phyloP scores from a whole-genome alignment of 164 flowering plant genomes.

The Cinnamomum chago region DNA sequence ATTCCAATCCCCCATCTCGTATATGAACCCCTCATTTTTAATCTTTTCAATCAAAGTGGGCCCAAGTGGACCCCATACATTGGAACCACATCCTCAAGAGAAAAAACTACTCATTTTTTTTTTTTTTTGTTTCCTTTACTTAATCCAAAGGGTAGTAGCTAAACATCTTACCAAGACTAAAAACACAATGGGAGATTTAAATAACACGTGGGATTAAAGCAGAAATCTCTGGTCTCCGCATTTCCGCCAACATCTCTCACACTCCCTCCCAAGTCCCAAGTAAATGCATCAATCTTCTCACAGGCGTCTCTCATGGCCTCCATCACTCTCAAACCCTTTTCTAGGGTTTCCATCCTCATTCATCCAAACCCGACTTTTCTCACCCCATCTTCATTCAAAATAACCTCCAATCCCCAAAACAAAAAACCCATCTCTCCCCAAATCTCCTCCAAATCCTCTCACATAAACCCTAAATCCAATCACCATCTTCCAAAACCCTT shows the following conservation, averaged over 20 bases:
- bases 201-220: background rate
- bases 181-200: no score
- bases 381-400: constrained; percentile 8
- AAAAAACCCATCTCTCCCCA: constrained; percentile 6
- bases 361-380: constrained; percentile 3
- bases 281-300: background rate
- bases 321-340: constrained; percentile 18
- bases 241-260: background rate
- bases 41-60: background rate
- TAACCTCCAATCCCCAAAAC: background rate
- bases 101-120: background rate
- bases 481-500: background rate
- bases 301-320: constrained; percentile 31
- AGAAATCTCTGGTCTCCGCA: background rate
- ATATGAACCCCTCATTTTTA: no score
- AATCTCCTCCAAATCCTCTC: background rate
- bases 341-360: constrained; percentile 2
- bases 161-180: no score
- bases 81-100: background rate
- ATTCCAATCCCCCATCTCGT: no score
- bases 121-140: no score
- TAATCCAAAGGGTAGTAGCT: no score
- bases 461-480: background rate
- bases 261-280: background rate
- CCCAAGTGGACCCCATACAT: background rate